Conservation (phyloP, 2,329 filamentous ascomycete species). For the Arthrobotrys pseudoclavata region DNA sequence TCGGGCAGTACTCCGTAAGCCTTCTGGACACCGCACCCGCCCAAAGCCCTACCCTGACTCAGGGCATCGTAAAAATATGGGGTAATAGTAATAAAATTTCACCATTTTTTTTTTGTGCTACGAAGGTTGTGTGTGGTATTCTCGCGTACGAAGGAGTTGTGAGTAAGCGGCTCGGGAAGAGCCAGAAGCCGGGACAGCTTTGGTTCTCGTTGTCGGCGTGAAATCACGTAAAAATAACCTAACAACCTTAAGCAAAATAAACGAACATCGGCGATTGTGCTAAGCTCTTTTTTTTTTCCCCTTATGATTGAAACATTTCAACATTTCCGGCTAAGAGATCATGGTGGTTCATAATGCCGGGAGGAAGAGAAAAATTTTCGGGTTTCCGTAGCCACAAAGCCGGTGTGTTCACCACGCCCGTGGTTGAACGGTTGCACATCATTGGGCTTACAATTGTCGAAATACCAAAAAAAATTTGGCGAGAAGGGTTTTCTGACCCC, state of each 20-base stretch:
- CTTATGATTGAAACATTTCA: slow-evolving; percentile 16
- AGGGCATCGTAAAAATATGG: slow-evolving; percentile 22
- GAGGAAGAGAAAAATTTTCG: slow-evolving; percentile 34
- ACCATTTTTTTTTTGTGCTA: neutral
- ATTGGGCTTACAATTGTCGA: slow-evolving; percentile 29
- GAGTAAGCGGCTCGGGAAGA: slow-evolving; percentile 7
- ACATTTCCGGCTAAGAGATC: slow-evolving; percentile 23
- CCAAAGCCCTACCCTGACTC: slow-evolving; percentile 1
- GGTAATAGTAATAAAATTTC: slow-evolving; percentile 5
- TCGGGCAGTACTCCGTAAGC: slow-evolving; percentile 5
- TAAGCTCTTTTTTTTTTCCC: neutral
- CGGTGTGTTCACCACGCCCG: slow-evolving; percentile 24
- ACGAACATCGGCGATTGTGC: slow-evolving; percentile 46
- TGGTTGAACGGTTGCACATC: slow-evolving; percentile 39
- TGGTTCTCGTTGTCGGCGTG: slow-evolving; percentile 32
- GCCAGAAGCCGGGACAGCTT: neutral
- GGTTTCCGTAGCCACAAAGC: slow-evolving; percentile 27
- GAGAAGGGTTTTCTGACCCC: slow-evolving; percentile 8
- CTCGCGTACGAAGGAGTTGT: slow-evolving; percentile 3
- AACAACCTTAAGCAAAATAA: slow-evolving; percentile 32
- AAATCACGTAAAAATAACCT: slow-evolving; percentile 60
- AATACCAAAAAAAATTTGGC: neutral
- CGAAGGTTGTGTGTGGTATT: slow-evolving; percentile 2
- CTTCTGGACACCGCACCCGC: neutral
- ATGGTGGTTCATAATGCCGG: neutral